Conservation (phyloP, 768 basidiomycete genomes). For the Pluteus cervinus region DNA sequence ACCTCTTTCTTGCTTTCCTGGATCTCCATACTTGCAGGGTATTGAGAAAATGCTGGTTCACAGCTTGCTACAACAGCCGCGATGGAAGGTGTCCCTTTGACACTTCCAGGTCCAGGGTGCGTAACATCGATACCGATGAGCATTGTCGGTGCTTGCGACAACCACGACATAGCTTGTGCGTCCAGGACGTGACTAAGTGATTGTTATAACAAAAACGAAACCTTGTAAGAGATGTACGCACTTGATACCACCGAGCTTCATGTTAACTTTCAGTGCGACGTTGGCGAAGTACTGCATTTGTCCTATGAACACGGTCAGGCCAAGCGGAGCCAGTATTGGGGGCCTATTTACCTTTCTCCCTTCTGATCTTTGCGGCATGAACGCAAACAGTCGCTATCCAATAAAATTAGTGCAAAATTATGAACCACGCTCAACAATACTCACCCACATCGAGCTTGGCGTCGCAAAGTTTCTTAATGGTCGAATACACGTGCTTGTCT, state of each 20-base stretch:
- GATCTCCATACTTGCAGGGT: constrained; percentile 66
- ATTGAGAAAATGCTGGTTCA: constrained; percentile 60
- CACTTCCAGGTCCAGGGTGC: constrained; percentile 72
- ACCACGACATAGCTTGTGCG: constrained; percentile 50
- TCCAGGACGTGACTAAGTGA: constrained; percentile 38
- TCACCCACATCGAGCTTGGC: constrained; percentile 52
- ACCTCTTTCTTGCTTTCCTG: constrained; percentile 79
- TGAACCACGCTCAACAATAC: constrained; percentile 8
- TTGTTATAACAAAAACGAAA: constrained; percentile 6
- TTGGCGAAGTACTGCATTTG: constrained; percentile 74
- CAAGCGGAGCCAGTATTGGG: constrained; percentile 15
- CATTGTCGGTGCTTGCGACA: constrained; percentile 63
- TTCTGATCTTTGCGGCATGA: constrained; percentile 65
- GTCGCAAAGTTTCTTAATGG: constrained; percentile 70
- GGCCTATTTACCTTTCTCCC: constrained; percentile 42
- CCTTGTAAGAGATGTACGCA: constrained; percentile 24
- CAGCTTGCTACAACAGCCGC: constrained; percentile 81
- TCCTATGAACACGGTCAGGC: constrained; percentile 30
- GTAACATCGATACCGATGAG: constrained; percentile 80
- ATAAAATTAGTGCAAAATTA: background rate
- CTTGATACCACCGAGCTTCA: constrained; percentile 79
- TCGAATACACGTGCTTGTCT: constrained; percentile 74
- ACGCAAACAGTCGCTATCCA: constrained; percentile 63
- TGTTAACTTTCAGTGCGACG: constrained; percentile 77
- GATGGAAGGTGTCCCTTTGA: constrained; percentile 72